Percentiles rank a stretch among this genome's conserved stretches.
Evolutionary conservation across 441 rosid species (phyloP).

Genomic region (Bocquillonia castaneifolia): DNA sequence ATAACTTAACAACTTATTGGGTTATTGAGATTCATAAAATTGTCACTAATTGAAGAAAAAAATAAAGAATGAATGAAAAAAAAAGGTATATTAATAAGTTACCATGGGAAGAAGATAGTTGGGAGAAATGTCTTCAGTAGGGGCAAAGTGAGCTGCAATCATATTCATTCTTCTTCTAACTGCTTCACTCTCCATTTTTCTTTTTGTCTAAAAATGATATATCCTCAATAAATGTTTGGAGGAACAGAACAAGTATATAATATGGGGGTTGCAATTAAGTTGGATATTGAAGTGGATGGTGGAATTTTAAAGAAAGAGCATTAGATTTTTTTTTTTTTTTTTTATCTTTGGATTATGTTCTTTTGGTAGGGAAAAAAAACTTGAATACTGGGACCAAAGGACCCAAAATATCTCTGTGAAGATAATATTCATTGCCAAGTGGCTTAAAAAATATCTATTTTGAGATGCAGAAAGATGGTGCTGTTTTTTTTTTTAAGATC

Average conservation of each 20-base stretch:
- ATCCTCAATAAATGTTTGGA: not conserved
- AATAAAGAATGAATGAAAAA: not conserved
- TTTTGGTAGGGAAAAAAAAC: not conserved
- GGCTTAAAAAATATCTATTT: constrained; percentile 5
- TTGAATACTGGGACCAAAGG: not conserved
- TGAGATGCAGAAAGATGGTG: not conserved
- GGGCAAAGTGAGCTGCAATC: constrained; percentile 56
- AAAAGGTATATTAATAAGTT: not conserved
- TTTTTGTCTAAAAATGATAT: not conserved
- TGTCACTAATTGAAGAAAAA: not conserved
- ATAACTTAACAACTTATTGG: no score
- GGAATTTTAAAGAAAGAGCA: not conserved
- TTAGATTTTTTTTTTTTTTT: not conserved
- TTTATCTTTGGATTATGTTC: no score
- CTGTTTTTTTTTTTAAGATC: no score
- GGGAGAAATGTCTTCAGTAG: constrained; percentile 35
- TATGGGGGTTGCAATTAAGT: no score
- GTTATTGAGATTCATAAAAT: no score
- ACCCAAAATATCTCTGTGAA: not conserved
- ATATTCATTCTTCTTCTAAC: constrained; percentile 56
- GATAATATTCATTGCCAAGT: not conserved
- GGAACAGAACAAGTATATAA: not conserved
- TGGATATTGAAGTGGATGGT: not conserved
- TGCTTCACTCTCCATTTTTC: constrained; percentile 50
- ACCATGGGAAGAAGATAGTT: constrained; percentile 58